Base-by-base conservation (phyloP, 2,329 filamentous ascomycete species). In the Malbranchea cinnamomea region DNA sequence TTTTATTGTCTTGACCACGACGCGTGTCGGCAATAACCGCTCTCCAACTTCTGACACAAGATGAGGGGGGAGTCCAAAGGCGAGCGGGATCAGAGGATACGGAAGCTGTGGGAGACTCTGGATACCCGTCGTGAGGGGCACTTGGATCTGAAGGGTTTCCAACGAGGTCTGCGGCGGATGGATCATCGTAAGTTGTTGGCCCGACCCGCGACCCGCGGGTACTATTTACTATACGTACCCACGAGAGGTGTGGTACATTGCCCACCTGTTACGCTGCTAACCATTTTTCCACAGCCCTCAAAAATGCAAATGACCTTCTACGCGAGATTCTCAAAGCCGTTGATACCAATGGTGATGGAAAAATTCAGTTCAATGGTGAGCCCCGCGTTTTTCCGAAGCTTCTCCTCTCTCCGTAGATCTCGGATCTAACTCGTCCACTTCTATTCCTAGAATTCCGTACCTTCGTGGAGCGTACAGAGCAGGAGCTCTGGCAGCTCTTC, bases 271-370 rank as follows among this genome's bases (percentile, higher is more conserved):
- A 19, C n/a, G n/a, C n/a, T n/a, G n/a, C n/a, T n/a, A n/a, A n/a
- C n/a, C n/a, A n/a, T n/a, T n/a, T 16, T 20, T 20, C 39, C 42
- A 41, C 45, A 76, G 73, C 77, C 39, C 59, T 98, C 48, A 92
- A 94, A 63, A 89, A 94, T 65, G 89, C 89, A 50, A 80, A 92
- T 54, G 64, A 71, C 21, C 73, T 95, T 63, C 67, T 98, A 38
- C 69, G 72, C 48, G 75, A 79, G 47, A 79, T 95, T 34, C 68
- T 94, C 50, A 66, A 68, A 40, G 70, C 77, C 37, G 84, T 94
- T 39, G 89, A 98, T 50, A 78, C 74, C 34, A 84, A 85, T 49
- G 72, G 74, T 15, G 84, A 95, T 54, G 83, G 87, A 40, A 77
- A 74, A 47, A 95, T 98, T 44, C 78, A 91, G 56, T 94, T 82